Base-by-base conservation (phyloP, 805 yeast species). In the Pichia thaimueangensis region DNA sequence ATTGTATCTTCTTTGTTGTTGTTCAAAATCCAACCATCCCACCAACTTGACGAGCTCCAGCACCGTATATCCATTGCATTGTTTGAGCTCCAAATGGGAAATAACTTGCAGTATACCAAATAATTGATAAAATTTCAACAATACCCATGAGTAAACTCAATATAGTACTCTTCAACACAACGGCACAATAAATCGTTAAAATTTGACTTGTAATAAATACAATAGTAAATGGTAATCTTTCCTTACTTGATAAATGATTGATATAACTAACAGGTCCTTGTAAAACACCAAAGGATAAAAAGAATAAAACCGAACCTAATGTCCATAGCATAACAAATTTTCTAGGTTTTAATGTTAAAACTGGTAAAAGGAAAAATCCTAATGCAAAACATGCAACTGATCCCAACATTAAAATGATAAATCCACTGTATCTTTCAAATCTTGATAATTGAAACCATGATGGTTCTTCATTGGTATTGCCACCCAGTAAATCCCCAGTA, bases 21-120 rank as follows among this genome's bases (percentile, higher is more conserved):
- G n/a, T 3, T 41, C 39, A 58, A 35, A 63, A 46, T 4, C 79
- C 78, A 37, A 75, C 59, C 52, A 74, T 65, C 2, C 64, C 52
- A 32, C 65, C 57, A 37, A 62, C 56, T 45, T 61, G 64, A 35
- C 62, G 51, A 9, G 58, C 49, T 22, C 65, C 57, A 55, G 72
- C 64, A 47, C 70, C 67, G 21, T 73, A 59, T 47, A 75, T 62
- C 73, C 72, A 66, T 28, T 74, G 68, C 53, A 72, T 58, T 2
- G 94, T 83, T 47, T 84, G 82, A 1, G 91, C 85, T 11, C 98
- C 98, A 66, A 89, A 84, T 35, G 98, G 98, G 73, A 93, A 91
- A 62, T 93, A 93, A 55, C 95, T 85, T 32, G 91, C 71, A 0
- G 93, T 81, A 60, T 93, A 93, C 70, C 89, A 89, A 5, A 87